Conservation (phyloP, 768 basidiomycete species). For the Sutorius australiensis region DNA sequence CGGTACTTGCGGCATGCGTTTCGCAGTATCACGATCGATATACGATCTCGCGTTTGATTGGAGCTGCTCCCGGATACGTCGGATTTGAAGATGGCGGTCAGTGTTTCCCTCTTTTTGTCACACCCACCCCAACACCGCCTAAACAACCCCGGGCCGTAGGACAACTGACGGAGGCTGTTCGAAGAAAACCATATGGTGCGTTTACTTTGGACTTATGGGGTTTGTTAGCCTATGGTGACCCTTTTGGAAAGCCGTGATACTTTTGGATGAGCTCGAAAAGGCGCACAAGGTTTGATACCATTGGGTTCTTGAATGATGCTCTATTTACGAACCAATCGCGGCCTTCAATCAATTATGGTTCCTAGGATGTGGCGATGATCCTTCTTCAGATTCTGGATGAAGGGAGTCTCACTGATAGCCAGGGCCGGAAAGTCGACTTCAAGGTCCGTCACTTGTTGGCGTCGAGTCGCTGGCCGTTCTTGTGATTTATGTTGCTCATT, state of each 20-base stretch:
- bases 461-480: background rate
- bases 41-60: slow-evolving; percentile 86
- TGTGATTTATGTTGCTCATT: background rate
- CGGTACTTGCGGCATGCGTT: background rate
- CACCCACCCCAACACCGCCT: background rate
- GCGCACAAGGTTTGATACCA: slow-evolving; percentile 65
- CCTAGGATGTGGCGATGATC: slow-evolving; percentile 81
- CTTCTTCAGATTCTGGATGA: slow-evolving; percentile 90
- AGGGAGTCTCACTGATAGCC: slow-evolving; percentile 84
- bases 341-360: background rate
- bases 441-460: slow-evolving; percentile 43
- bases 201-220: background rate
- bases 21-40: slow-evolving; percentile 86
- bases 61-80: slow-evolving; percentile 90
- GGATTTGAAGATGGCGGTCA: slow-evolving; percentile 68
- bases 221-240: background rate
- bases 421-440: slow-evolving; percentile 90
- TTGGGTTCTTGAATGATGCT: background rate
- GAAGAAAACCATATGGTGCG: slow-evolving; percentile 55
- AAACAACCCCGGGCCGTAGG: slow-evolving; percentile 35
- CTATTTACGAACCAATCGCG: background rate
- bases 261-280: slow-evolving; percentile 67
- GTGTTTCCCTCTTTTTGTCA: slow-evolving; percentile 8
- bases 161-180: slow-evolving; percentile 62
- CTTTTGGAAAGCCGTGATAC: slow-evolving; percentile 46